phyloP scores from a whole-genome alignment of 2,329 filamentous ascomycete species.

The Escovopsis weberi region DNA sequence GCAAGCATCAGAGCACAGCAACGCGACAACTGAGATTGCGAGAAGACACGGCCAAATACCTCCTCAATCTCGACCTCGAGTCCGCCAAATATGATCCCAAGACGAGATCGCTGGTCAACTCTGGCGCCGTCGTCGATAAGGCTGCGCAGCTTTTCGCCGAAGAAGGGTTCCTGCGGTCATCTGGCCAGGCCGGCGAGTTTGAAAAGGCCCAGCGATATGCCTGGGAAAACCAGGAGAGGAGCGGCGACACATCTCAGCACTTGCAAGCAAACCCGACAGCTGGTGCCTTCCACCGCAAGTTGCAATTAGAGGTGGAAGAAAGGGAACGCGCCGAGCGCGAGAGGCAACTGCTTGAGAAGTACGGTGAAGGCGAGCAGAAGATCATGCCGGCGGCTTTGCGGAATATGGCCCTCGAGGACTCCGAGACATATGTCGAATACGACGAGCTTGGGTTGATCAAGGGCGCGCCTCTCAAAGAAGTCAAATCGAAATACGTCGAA shows the following conservation, averaged over 20 bases:
- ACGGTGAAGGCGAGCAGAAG: slow-evolving; percentile 52
- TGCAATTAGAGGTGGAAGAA: slow-evolving; percentile 60
- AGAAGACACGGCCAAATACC: slow-evolving; percentile 94
- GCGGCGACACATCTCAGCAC: slow-evolving; percentile 67
- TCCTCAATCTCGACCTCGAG: slow-evolving; percentile 87
- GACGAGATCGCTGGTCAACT: slow-evolving; percentile 78
- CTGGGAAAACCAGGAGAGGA: slow-evolving; percentile 85
- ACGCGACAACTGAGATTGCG: slow-evolving; percentile 82
- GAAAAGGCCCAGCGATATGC: slow-evolving; percentile 80
- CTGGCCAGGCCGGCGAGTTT: slow-evolving; percentile 86
- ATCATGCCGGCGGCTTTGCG: slow-evolving; percentile 45
- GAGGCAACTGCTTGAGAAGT: slow-evolving; percentile 64
- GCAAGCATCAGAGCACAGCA: slow-evolving; percentile 77
- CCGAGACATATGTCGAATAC: slow-evolving; percentile 84
- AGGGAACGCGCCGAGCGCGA: slow-evolving; percentile 52
- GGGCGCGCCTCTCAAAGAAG: slow-evolving; percentile 60
- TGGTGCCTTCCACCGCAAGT: slow-evolving; percentile 70
- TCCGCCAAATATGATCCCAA: slow-evolving; percentile 98
- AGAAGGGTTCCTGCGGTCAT: slow-evolving; percentile 78
- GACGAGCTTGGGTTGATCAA: slow-evolving; percentile 84
- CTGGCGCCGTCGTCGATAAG: slow-evolving; percentile 64
- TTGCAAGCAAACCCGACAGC: slow-evolving; percentile 93
- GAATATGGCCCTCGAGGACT: slow-evolving; percentile 58
- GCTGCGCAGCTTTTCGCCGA: slow-evolving; percentile 77
- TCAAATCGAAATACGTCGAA: slow-evolving; percentile 84